Evolutionary conservation across 495 filamentous ascomycete species (phyloP).

Genomic region (Podospora pseudocomata): DNA sequence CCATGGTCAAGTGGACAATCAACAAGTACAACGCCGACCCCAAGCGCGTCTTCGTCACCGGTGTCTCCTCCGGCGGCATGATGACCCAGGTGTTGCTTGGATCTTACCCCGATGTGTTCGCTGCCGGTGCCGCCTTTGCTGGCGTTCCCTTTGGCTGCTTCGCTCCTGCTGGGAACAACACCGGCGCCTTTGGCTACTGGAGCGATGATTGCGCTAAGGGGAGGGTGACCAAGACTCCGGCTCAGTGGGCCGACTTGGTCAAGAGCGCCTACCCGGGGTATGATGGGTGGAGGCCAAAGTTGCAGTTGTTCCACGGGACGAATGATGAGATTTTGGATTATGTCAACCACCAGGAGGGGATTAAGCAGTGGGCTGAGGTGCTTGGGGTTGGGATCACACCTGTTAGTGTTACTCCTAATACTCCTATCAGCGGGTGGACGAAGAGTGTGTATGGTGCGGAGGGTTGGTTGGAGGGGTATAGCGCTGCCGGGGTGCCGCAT

Average conservation of each 20-base stretch:
- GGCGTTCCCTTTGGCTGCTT: conserved; percentile 56
- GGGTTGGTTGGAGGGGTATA: conserved; percentile 47
- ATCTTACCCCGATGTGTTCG: conserved; percentile 56
- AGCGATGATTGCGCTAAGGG: conserved; percentile 52
- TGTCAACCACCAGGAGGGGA: conserved; percentile 48
- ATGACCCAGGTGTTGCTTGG: conserved; percentile 59
- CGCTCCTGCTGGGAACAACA: conserved; percentile 34
- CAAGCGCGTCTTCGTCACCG: conserved; percentile 48
- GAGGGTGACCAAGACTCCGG: conserved; percentile 36
- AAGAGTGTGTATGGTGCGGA: conserved; percentile 44
- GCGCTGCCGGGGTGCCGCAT: conserved; percentile 49
- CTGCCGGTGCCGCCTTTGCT: conserved; percentile 51
- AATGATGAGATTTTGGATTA: conserved; percentile 47
- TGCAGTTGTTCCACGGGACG: conserved; percentile 56
- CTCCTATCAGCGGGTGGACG: conserved; percentile 42
- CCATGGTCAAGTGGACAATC: conserved; percentile 53
- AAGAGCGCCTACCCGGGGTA: conserved; percentile 52
- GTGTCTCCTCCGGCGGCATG: conserved; percentile 56
- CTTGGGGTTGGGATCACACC: conserved; percentile 38
- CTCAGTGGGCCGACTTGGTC: conserved; percentile 49
- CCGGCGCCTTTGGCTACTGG: conserved; percentile 38
- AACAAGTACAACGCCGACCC: conserved; percentile 47
- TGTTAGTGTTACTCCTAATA: conserved; percentile 31
- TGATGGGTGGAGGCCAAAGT: conserved; percentile 45
- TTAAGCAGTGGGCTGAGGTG: conserved; percentile 57